Percentiles rank a stretch among this genome's conserved stretches.
Conservation (phyloP, 176 grass and related monocot species). For the Lolium rigidum region DNA sequence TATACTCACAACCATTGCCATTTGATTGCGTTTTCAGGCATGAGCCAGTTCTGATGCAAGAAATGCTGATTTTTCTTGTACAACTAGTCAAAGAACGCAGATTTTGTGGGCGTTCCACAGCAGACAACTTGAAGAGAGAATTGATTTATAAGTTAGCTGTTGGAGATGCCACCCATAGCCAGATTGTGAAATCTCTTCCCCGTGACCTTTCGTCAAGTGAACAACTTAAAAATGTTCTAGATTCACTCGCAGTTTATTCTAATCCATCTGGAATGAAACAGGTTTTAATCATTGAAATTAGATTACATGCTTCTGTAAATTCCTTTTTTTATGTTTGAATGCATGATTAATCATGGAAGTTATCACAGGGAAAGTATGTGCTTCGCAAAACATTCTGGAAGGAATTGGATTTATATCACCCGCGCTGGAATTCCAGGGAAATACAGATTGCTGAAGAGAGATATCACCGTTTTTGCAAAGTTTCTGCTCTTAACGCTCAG, state of each 20-base stretch:
- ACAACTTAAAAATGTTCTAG: conserved; percentile 86
- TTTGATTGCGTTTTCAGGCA: conserved; percentile 64
- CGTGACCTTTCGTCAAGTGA: conserved; percentile 73
- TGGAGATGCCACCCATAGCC: conserved; percentile 92
- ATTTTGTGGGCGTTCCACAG: conserved; percentile 88
- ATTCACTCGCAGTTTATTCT: conserved; percentile 87
- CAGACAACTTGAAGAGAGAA: conserved; percentile 92
- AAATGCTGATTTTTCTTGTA: conserved; percentile 93
- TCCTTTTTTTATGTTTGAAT: conserved; percentile 26
- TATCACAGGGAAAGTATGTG: conserved; percentile 87
- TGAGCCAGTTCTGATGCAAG: conserved; percentile 85
- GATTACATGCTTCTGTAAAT: conserved; percentile 10
- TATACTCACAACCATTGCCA: background rate
- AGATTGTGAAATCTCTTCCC: conserved; percentile 90
- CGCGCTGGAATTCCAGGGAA: conserved; percentile 94
- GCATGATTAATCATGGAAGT: background rate
- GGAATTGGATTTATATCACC: conserved; percentile 96
- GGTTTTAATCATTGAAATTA: conserved; percentile 55
- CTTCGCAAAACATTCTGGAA: conserved; percentile 85
- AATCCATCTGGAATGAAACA: conserved; percentile 99
- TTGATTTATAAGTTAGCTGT: conserved; percentile 81
- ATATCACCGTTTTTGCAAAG: conserved; percentile 94
- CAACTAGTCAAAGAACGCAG: conserved; percentile 93
- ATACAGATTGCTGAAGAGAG: conserved; percentile 96
- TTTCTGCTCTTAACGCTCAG: conserved; percentile 80